Base-by-base conservation (phyloP, 257 asterid species). In the Fraxinus pennsylvanica region DNA sequence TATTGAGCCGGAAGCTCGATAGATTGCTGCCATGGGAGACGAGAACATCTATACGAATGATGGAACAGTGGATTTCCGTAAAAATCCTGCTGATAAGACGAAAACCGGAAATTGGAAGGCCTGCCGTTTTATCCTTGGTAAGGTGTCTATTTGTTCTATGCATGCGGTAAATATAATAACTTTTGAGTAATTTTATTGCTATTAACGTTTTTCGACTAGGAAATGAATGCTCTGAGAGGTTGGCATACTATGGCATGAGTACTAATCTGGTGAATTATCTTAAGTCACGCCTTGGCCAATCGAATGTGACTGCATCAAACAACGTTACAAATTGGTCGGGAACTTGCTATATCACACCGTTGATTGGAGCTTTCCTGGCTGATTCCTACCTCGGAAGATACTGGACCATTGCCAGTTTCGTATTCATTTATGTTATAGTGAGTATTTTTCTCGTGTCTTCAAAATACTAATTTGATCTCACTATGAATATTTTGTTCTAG, bases 241-340 rank as follows among this genome's bases (percentile, higher is more conserved):
- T 93, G 86, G 97, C 98, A 5, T 91, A 90, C 86, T 93, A 93
- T 82, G 98, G 98, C 33, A 91, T 93, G 96, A 81, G 96, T 79
- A 87, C 97, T 13, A 93, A 93, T 83, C 83, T 93, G 89, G 97
- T 93, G 43, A 90, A 89, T 82, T 93, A 89, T 82, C 82, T 93
- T 2, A 87, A 73, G 6, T 1, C 22, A 27, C 91, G 75, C 1
- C 92, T 90, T 57, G 77, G 82, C 82, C 89, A 84, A 81, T 82
- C 79, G 32, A 85, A 82, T 25, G 88, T 78, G 0, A 65, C 88
- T 27, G 92, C 96, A 1, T 83, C 98, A 27, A 93, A 76, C 32
- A 87, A 79, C 45, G 96, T 91, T 81, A 82, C 93, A 0, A 93
- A 89, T 75, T 93, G 98, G 98, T 77, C 88, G 0, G 98, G 98